phyloP scores from a whole-genome alignment of 2,329 filamentous ascomycete genomes.

The Pseudogymnoascus sp. region DNA sequence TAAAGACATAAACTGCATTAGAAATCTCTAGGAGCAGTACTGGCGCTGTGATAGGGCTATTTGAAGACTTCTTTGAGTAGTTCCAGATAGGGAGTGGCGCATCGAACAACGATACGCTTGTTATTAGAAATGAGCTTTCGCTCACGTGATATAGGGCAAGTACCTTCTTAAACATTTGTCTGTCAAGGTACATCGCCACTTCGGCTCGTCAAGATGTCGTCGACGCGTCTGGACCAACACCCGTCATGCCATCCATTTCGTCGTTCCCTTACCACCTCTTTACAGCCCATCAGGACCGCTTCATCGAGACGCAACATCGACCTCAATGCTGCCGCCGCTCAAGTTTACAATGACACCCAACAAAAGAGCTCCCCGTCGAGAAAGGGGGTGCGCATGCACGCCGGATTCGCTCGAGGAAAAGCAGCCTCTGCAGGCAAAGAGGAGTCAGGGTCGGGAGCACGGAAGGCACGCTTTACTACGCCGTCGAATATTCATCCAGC shows the following conservation, averaged over 20 bases:
- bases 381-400: slow-evolving; percentile 49
- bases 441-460: slow-evolving; percentile 42
- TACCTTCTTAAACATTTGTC: too few species aligned
- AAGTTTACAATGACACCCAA: slow-evolving; percentile 53
- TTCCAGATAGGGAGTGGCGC: too few species aligned
- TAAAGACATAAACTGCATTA: too few species aligned
- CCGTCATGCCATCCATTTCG: slow-evolving; percentile 29
- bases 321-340: slow-evolving; percentile 52
- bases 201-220: slow-evolving; percentile 35
- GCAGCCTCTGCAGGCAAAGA: slow-evolving; percentile 33
- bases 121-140: too few species aligned
- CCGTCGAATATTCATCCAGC: slow-evolving; percentile 28
- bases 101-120: too few species aligned
- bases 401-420: slow-evolving; percentile 66
- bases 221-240: slow-evolving; percentile 45
- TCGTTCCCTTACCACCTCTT: slow-evolving; percentile 26
- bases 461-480: slow-evolving; percentile 43
- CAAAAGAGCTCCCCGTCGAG: slow-evolving; percentile 58
- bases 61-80: too few species aligned
- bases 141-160: too few species aligned
- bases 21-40: too few species aligned
- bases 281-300: slow-evolving; percentile 33
- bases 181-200: slow-evolving; percentile 22
- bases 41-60: too few species aligned
- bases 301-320: slow-evolving; percentile 52